Conservation (phyloP, 352 stramenopile genomes). For the Pythium diclinum region DNA sequence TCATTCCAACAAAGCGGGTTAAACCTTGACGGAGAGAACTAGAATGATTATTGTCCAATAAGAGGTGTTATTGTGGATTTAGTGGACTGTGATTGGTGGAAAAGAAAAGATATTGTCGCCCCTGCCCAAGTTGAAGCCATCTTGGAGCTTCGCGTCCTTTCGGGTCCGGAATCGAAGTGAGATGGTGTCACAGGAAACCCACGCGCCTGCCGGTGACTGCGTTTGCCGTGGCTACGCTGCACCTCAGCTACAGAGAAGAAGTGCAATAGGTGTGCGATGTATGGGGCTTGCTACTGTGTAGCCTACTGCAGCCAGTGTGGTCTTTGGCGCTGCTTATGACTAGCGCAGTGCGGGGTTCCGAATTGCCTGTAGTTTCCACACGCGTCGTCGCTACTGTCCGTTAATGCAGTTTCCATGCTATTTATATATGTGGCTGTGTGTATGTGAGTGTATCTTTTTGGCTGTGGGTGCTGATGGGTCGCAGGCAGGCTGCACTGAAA, state of each 20-base stretch:
- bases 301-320: background rate
- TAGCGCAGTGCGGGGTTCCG: background rate
- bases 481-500: background rate
- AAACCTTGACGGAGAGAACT: slow-evolving; percentile 9
- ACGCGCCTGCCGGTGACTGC: background rate
- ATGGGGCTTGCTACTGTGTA: background rate
- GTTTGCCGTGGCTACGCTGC: background rate
- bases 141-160: background rate
- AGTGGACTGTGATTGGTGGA: slow-evolving; percentile 5
- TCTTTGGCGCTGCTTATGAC: background rate
- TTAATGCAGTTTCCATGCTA: slow-evolving; percentile 8
- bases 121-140: slow-evolving; percentile 14
- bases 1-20: background rate
- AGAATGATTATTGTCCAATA: slow-evolving; percentile 10
- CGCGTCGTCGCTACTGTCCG: slow-evolving; percentile 2
- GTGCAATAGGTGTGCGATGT: background rate
- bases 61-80: background rate
- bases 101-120: slow-evolving; percentile 11
- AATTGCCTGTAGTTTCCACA: background rate
- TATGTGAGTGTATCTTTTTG: background rate
- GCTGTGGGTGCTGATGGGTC: background rate
- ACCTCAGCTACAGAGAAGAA: background rate
- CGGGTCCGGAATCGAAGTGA: background rate
- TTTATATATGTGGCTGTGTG: background rate
- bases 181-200: slow-evolving; percentile 2